These are phyloP conservation scores for Gossypium turneri DNA, from an alignment of 345 rosid species.

Conservation along the genomic window DNA sequence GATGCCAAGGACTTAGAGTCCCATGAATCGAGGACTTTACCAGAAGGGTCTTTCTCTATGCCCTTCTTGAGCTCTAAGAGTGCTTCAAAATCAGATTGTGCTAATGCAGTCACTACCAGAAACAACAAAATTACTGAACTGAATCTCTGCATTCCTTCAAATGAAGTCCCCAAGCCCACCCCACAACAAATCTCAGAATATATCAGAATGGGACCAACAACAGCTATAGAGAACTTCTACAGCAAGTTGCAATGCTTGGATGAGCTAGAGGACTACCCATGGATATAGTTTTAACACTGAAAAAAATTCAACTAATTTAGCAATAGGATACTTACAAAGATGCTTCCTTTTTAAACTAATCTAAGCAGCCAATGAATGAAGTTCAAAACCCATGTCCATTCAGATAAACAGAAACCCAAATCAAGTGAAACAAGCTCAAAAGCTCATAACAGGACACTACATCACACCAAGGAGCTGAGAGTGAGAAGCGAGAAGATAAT, in stretches of 20 bases:
- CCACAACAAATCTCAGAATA: conserved; percentile 4
- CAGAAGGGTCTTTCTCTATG: conserved; percentile 53
- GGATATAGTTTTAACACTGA: not conserved
- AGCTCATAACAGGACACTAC: not conserved
- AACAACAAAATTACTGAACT: conserved; percentile 37
- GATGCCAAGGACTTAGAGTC: conserved; percentile 53
- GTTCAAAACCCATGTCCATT: not conserved
- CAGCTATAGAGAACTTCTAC: not conserved
- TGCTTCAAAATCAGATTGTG: conserved; percentile 65
- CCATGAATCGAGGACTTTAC: conserved; percentile 61
- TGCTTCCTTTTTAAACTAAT: conserved; percentile 3
- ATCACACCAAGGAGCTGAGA: not conserved
- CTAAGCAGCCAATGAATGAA: not conserved
- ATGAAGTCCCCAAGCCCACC: conserved; percentile 3
- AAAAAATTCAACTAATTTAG: not conserved
- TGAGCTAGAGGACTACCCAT: not conserved
- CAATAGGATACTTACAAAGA: conserved; percentile 6
- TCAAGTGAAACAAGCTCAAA: conserved; percentile 1
- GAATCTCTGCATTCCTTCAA: conserved; percentile 56
- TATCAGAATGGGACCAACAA: conserved; percentile 1
- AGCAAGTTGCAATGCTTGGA: conserved; percentile 6
- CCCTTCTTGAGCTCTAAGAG: conserved; percentile 75
- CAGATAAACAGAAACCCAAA: not conserved
- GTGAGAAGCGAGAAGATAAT: not conserved
- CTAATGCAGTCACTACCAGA: conserved; percentile 36